These are phyloP conservation scores for Dictyostelium purpureum DNA, from an alignment of 78 protist species.

Conservation along the genomic window DNA sequence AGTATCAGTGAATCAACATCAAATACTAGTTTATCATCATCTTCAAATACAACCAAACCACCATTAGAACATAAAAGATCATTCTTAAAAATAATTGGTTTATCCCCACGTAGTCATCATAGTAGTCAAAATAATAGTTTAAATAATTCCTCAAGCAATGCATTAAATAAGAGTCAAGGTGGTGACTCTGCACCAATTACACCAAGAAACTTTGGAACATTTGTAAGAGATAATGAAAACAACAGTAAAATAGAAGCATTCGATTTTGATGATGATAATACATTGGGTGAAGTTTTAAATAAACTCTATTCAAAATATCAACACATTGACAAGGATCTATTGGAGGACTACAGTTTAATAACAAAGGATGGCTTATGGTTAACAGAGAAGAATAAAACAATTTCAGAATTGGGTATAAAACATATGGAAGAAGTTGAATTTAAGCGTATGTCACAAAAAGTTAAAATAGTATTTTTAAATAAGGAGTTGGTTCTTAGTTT, in stretches of 20 bases:
- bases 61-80: slow-evolving; percentile 21
- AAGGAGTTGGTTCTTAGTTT: slow-evolving; percentile 29
- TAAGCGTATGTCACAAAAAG: slow-evolving; percentile 45
- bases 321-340: slow-evolving; percentile 57
- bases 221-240: not conserved
- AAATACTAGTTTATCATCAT: not conserved
- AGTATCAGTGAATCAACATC: not conserved
- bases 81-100: slow-evolving; percentile 39
- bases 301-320: slow-evolving; percentile 30
- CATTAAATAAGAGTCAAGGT: not conserved
- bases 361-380: slow-evolving; percentile 41
- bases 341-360: slow-evolving; percentile 49
- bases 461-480: slow-evolving; percentile 40
- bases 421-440: slow-evolving; percentile 40
- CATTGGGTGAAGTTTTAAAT: slow-evolving; percentile 33
- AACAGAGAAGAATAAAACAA: slow-evolving; percentile 31
- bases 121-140: not conserved
- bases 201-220: slow-evolving; percentile 58
- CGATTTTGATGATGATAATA: slow-evolving; percentile 43
- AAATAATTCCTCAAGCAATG: not conserved
- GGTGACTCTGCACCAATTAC: slow-evolving; percentile 4
- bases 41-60: slow-evolving; percentile 7
- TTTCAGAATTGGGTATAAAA: slow-evolving; percentile 10
- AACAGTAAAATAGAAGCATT: not conserved
- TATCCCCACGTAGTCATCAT: slow-evolving; percentile 35